Base-by-base conservation (phyloP, 2,329 filamentous ascomycete genomes). In the Monilinia polystroma region DNA sequence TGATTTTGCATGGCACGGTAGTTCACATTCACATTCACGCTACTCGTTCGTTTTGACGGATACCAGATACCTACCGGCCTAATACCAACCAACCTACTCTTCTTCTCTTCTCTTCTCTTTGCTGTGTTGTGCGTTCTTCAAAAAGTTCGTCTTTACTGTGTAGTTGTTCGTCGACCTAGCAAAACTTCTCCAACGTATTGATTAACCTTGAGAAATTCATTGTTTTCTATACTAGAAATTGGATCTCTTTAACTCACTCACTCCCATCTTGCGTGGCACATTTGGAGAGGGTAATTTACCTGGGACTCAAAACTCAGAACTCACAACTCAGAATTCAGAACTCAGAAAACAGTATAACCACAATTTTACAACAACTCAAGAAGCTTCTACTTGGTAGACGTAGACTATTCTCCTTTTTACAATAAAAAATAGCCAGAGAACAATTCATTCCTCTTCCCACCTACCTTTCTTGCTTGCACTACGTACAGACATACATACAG, bases 101-200 rank as follows among this genome's bases (percentile, higher is more conserved):
- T 23, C 23, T 23, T 23, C 23, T 23, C 23, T 23, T 23, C 23
- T 23, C 1, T 23, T 23, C 23, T 23, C 23, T 23, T 43, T 43
- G 14, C 11, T 43, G 38, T 41, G 38, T 41, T 41, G 38, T 43
- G 45, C 16, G 45, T 20, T 55, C 32, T 32, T 32, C 4, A 32
- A 32, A 32, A 32, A 2, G 32, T 32, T 32, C 3, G 32, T 32
- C 32, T 32, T 32, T 32, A 32, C 32, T 32, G 32, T 32, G 62
- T 23, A 55, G 35, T 64, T 64, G 62, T 56, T 64, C 62, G 7
- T 47, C 51, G 20, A 51, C 41, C 62, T 55, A 56, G 62, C 62
- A 35, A 64, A 63, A 35, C 35, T 16, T n/a, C 32, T 59, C 41
- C 5, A 35, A 18, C 57, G 29, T 47, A 5, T 3, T 47, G 1